Base-by-base conservation (phyloP, 1,284 basidiomycete genomes). In the Agroathelia rolfsii region DNA sequence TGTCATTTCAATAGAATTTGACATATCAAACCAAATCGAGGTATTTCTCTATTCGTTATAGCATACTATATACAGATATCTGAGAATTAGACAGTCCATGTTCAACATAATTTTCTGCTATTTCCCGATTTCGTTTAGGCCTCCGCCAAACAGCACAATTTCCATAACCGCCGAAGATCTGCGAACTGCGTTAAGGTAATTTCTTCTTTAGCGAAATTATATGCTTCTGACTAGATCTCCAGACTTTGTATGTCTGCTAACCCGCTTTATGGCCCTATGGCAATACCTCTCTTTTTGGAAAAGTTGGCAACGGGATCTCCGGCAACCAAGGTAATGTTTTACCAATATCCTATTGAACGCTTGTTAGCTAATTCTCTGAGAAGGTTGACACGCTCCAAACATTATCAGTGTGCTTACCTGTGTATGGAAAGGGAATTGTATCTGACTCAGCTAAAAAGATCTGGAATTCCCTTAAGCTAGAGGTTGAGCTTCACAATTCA, bases 51-150 rank as follows among this genome's bases (percentile, higher is more conserved):
- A n/a, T n/a, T n/a, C 12, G 23, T 38, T 10, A 23, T 27, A 8
- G 9, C 22, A 20, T 6, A 17, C 17, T n/a, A 28, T 13, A 14
- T 29, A 16, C 32, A 7, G 26, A 30, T 28, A 16, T 27, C 30
- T 3, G n/a, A 20, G 18, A 30, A 12, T 20, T 18, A 4, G n/a
- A 3, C 46, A 94, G 88, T 74, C 82, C 37, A 64, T 98, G 38
- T 98, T 95, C 60, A 89, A 98, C 51, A 79, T 97, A 49, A 86
- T 83, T 0, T 98, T 93, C 56, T 98, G 95, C 58, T 99, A 99
- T 58, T 99, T 97, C 58, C 95, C 95, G 1, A 98, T 99, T 44
- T 90, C 90, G 1, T 99, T 96, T 63, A 76, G 85, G 33, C 90
- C 93, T 8, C 90, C 93, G 5, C 85, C 90, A 1, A 84, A 93